Base-by-base conservation (phyloP, 75 land plant genomes). In the Picea glauca region DNA sequence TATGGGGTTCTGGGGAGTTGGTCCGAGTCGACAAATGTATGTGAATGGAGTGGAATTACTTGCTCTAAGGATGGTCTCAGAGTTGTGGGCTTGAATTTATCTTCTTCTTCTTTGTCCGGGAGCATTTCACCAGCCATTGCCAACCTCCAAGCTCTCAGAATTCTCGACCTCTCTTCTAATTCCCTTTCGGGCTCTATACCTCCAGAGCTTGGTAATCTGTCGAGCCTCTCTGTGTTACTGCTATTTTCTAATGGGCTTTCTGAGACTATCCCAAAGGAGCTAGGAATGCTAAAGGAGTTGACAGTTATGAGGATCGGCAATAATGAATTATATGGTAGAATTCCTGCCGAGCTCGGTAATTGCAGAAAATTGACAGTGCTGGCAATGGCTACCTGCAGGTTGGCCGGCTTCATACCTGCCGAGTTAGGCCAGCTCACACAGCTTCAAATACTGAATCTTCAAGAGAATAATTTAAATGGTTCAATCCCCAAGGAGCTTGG, bases 101-200 rank as follows among this genome's bases (percentile, higher is more conserved):
- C 92, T 3, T 60, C 76, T 0, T 75, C 63, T 5, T 83, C 86
- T 13, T 46, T 94, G 15, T 83, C 90, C 6, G 97, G 97, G 58
- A 67, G 68, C 26, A 83, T 93, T 58, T 62, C 87, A 1, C 74
- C 85, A 3, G 78, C 81, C 8, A 38, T 94, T 17, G 82, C 78
- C 5, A 81, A 67, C 33, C 78, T 86, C 6, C 60, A 30, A 43
- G 81, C 72, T 30, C 87, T 91, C 23, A 76, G 84, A 54, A 58
- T 38, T 2, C 87, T 91, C 7, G 93, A 91, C 62, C 75, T 91
- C 32, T 91, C 93, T 0, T 75, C 76, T 0, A 91, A 91, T 73
- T 80, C 77, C 2, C 75, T 91, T 31, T 35, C 89, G 18, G 93
- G 92, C 5, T 30, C 81, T 4, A 91, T 91, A 7, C 93, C 93